Conservation (phyloP, 2,329 filamentous ascomycete genomes). For the Sclerotinia spermophila region DNA sequence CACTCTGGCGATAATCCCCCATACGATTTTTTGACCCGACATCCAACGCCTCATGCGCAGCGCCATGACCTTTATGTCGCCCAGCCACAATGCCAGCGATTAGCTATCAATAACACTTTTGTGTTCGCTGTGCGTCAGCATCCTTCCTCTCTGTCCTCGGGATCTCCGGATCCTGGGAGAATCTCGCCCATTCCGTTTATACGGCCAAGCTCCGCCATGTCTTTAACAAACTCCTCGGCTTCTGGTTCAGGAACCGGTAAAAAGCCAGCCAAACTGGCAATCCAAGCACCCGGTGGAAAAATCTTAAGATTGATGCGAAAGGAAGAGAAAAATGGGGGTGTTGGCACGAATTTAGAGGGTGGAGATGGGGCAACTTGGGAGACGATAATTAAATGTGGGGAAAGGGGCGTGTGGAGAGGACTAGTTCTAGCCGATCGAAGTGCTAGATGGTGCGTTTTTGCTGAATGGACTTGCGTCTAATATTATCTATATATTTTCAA, state of each 20-base stretch:
- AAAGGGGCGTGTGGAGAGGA: constrained; percentile 76
- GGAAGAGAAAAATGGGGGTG: constrained; percentile 52
- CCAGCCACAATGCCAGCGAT: constrained; percentile 84
- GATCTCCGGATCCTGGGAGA: constrained; percentile 39
- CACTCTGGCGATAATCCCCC: constrained; percentile 90
- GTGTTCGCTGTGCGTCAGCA: constrained; percentile 96
- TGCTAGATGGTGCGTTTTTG: constrained; percentile 88
- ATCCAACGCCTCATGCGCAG: constrained; percentile 96
- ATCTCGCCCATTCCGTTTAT: constrained; percentile 56
- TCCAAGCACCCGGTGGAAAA: constrained; percentile 91
- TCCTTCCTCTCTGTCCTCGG: constrained; percentile 56
- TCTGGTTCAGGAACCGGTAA: constrained; percentile 56
- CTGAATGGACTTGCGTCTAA: constrained; percentile 61
- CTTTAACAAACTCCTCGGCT: constrained; percentile 57
- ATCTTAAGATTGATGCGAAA: constrained; percentile 85
- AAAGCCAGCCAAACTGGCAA: constrained; percentile 93
- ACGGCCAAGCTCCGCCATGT: constrained; percentile 61
- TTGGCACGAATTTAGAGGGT: constrained; percentile 49
- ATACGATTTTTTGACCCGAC: constrained; percentile 88
- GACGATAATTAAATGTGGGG: constrained; percentile 86
- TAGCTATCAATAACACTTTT: constrained; percentile 95
- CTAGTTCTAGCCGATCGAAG: constrained; percentile 79
- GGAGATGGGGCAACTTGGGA: constrained; percentile 78
- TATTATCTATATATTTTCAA: not conserved
- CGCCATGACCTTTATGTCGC: constrained; percentile 95